These are phyloP conservation scores for Candida tetrigidarum DNA, from an alignment of 1,139 yeast species.

Conservation along the genomic window DNA sequence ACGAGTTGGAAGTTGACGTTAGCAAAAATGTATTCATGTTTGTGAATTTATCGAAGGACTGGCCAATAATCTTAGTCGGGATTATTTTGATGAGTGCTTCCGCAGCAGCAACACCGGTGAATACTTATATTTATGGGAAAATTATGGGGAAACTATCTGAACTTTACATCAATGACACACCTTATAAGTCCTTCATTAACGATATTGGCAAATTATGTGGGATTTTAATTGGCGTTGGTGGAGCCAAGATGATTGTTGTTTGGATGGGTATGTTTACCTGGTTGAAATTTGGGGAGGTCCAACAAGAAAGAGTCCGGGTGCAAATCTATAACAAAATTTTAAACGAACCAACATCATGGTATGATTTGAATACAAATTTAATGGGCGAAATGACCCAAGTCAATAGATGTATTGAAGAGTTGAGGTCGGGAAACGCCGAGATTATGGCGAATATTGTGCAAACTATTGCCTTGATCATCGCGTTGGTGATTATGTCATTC, in stretches of 20 bases:
- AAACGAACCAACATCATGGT: conserved; percentile 51
- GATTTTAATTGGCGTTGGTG: conserved; percentile 61
- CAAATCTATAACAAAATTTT: conserved; percentile 35
- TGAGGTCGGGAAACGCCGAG: conserved; percentile 71
- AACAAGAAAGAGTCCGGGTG: conserved; percentile 60
- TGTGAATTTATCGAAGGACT: conserved; percentile 25
- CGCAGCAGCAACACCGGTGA: conserved; percentile 62
- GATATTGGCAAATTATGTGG: conserved; percentile 54
- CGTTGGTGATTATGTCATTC: conserved; percentile 69
- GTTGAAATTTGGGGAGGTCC: conserved; percentile 76
- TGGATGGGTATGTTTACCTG: conserved; percentile 65
- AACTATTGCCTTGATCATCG: conserved; percentile 53
- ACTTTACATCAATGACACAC: conserved; percentile 31
- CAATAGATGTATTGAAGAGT: conserved; percentile 79
- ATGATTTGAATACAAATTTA: conserved; percentile 55
- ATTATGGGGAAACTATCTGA: conserved; percentile 57
- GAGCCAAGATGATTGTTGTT: conserved; percentile 50
- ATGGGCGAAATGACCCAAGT: conserved; percentile 69
- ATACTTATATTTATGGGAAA: conserved; percentile 68
- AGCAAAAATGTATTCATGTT: conserved; percentile 32
- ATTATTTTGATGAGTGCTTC: conserved; percentile 33
- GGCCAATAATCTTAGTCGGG: conserved; percentile 26
- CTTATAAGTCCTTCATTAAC: conserved; percentile 36
- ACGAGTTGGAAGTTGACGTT: conserved; percentile 10
- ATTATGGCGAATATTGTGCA: conserved; percentile 62